Base-by-base conservation (phyloP, 176 grass and related monocot genomes). In the Bothriochloa decipiens region DNA sequence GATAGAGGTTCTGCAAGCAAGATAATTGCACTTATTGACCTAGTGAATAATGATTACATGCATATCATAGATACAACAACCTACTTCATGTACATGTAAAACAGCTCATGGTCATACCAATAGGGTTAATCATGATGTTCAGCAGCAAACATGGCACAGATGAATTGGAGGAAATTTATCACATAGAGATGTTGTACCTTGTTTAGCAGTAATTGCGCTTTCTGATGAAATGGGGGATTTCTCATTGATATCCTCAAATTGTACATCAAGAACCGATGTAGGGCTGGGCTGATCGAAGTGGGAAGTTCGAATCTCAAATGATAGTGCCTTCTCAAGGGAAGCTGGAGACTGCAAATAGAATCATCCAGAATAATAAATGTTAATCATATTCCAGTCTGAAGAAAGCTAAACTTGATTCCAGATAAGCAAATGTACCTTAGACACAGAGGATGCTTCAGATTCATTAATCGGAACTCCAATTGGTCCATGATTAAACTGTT, bases 271-370 rank as follows among this genome's bases (percentile, higher is more conserved):
- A 94, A 99, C 86, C 43, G 97, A 99, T 80, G 91, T 99, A 61
- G 97, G 97, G 82, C 93, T 99, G 12, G 96, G 97, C 63, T 99
- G 91, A 79, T 97, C 89, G 43, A 84, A 91, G 70, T 81, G 89
- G 4, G 42, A 76, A 36, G 76, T 84, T 42, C 52, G 85, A 64
- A 87, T 87, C 52, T 81, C 89, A 80, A 87, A 84, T 29, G 85
- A 84, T n/a, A 71, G 70, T 52, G 76, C 32, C 76, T 87, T 91
- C 76, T 84, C 89, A 62, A 81, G 52, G 57, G 89, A 80, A 84
- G 80, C 58, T 25, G 71, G 50, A 65, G 81, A 47, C 89, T 91
- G 76, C 68, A 87, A 87, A 83, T 16, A 22, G 33, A 91, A 55
- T 7, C 29, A 45, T 65, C 76, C 81, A 87, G 76, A 25, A 71